Evolutionary conservation across 2,329 filamentous ascomycete genomes (phyloP), one percentile per base, ranked within the genome.

Genomic region (Botryosphaeria agaves): DNA sequence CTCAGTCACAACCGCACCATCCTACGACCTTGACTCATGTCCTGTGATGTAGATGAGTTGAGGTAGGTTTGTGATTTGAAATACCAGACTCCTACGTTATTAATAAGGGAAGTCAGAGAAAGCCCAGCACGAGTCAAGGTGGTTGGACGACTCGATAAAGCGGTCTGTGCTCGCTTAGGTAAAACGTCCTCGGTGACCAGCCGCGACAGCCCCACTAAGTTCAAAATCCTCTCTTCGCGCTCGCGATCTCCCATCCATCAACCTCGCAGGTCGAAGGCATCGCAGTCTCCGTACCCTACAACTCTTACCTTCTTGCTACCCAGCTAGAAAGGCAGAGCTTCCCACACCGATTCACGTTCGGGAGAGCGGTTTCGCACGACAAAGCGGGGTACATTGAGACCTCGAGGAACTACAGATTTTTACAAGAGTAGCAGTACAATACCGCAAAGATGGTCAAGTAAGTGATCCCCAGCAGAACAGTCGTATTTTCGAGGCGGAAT

Each of bases 381-480:
- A 14, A 27, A 27, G 26, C 26, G 26, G 26, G 26, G 26, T 27
- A 27, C 26, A 27, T 7, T 5, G 26, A 27, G 12, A 27, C 26
- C 15, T 27, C 26, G 15, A 17, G 9, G 16, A 3, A 27, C 26
- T 9, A 27, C 12, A 27, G 6, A 5, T 14, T 27, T 27, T 27
- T 14, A 14, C 6, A 27, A 14, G 14, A 15, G 16, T 5, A 14
- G 11, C 26, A 14, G 7, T 9, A 28, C 16, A 78, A 72, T 59
- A 81, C 84, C 81, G 83, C 68, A 78, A 94, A 84, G 62, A 98
- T 98, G 89, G 89, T 98, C 62, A 94, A 95, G 85, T 94, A 79
- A 79, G 85, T 87, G 8, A 20, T 9, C 25, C 6, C 14, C 14
- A n/a, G 11, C 14, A 26, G 25, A 12, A 12, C 7, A 26, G 14